Base-by-base conservation (phyloP, 208 protist species). In the Strigomonas culicis region DNA sequence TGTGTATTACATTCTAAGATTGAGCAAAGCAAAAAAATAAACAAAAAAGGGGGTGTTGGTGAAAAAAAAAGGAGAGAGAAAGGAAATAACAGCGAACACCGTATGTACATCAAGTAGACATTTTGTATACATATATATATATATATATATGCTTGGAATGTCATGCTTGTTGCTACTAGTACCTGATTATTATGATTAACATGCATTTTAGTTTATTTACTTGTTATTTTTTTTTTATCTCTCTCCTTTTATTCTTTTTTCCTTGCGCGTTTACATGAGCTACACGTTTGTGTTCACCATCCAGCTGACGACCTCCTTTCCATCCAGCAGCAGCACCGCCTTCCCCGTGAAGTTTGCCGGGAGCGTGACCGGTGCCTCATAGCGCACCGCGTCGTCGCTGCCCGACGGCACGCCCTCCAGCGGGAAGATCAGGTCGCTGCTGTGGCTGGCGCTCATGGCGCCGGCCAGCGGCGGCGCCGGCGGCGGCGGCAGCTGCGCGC, bases 271-370 rank as follows among this genome's bases (percentile, higher is more conserved):
- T 62, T 28, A 7, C 44, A 24, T 56, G 47, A 50, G 15, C 28
- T 15, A 36, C 51, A 19, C 51, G 32, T 58, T 17, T 22, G 46
- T 6, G 21, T 25, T 13, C 7, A 88, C 75, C 15, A 72, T 58
- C 81, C 81, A 88, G 15, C 59, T 51, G 13, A 81, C 75, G 24
- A 59, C 53, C 63, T 88, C 75, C 43, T 82, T 72, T 21, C 63
- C 77, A 58, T 88, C 72, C 24, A 88, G 63, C 19, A 84, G 53
- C 43, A 88, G 58, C 41, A 88, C 65, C 34, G 77, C 81, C 10
- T 58, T 47, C 2, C 81, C 77, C 4, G 28, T 43, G 30, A 88
- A 80, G 2, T 44, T 50, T 24, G 24, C 46, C 22, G 70, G 64
- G 21, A 84, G 17, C 28, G 39, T 31, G 22, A 81, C 67, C 25